Base-by-base conservation (phyloP, 148 eudicot genomes). In the Suaeda aralocaspica region DNA sequence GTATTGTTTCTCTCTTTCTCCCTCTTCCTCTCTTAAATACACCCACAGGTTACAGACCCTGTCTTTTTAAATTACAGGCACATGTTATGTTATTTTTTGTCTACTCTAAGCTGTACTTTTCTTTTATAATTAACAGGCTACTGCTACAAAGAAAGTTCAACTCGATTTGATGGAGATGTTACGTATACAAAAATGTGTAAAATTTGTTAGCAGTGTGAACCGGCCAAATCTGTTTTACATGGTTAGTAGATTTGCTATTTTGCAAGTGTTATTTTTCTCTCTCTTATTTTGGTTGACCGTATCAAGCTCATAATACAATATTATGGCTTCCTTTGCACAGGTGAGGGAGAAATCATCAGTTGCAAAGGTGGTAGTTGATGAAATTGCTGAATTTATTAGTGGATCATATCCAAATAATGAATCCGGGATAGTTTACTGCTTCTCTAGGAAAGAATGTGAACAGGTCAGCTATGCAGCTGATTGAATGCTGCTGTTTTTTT, bases 391-490 rank as follows among this genome's bases (percentile, higher is more conserved):
- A 65, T 95, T 72, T 75, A 88, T 95, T 31, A 83, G 56, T 73
- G 77, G 77, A 73, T 89, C 97, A 41, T 95, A 91, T 82, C 87
- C 97, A 53, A 89, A 87, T 71, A 88, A 82, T 60, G 99, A 95
- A 85, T 95, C 99, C 70, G 99, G 99, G 72, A 95, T 95, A 41
- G 92, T 95, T 15, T 95, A 91, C 80, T 91, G 99, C 85, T 95
- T 95, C 80, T 81, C 99, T n/a, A 82, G 97, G 67, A 95, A 86
- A 83, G 99, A 95, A 77, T 95, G 99, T 76, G 97, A 91, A 71
- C 97, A 87, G 97, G 99, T 94, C 44, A 49, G 77, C 61, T 44
- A 21, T 59, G 61, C 59, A 51, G 53, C 33, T 70, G 18, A 28
- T n/a, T 65, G 25, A 48, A 19, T 26, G 36, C 25, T 44, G 53